phyloP scores from a whole-genome alignment of 73 alveolate species.

The Tetrahymena borealis region DNA sequence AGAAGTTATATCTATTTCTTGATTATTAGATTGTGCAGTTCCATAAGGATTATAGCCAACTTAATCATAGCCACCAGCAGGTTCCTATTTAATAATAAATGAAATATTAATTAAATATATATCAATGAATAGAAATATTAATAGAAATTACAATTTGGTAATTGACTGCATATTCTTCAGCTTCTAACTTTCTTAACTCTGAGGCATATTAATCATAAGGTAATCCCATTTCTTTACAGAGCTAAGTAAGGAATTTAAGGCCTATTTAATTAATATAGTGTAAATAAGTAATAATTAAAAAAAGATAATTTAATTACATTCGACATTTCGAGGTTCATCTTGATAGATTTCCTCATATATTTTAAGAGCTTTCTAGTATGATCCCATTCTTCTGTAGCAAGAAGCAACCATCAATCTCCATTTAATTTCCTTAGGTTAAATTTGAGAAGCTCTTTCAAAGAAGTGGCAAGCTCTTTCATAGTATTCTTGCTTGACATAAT shows the following conservation, averaged over 20 bases:
- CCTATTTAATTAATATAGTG: not conserved
- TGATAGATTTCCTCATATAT: constrained; percentile 67
- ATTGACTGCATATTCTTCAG: constrained; percentile 7
- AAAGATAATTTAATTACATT: constrained; percentile 54
- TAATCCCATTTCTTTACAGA: constrained; percentile 36
- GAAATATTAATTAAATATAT: not conserved
- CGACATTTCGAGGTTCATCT: constrained; percentile 85
- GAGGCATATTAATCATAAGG: constrained; percentile 42
- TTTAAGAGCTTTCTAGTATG: constrained; percentile 31
- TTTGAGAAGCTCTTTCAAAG: constrained; percentile 97
- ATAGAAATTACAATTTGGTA: not conserved
- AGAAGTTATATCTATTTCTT: not conserved
- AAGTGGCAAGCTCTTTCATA: constrained; percentile 94
- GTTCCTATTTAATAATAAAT: not conserved
- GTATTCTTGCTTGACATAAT: constrained; percentile 82
- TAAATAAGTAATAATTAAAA: not conserved
- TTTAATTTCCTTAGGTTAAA: constrained; percentile 92
- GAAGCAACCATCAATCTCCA: constrained; percentile 97
- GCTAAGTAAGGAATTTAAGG: constrained; percentile 10
- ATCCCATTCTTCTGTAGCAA: constrained; percentile 89
- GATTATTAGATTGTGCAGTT: not conserved
- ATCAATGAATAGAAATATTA: not conserved
- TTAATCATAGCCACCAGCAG: not conserved
- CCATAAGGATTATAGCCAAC: not conserved
- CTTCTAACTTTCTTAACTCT: constrained; percentile 29